phyloP scores from a whole-genome alignment of 2,329 filamentous ascomycete genomes.

The Arthrobotrys musiformis region DNA sequence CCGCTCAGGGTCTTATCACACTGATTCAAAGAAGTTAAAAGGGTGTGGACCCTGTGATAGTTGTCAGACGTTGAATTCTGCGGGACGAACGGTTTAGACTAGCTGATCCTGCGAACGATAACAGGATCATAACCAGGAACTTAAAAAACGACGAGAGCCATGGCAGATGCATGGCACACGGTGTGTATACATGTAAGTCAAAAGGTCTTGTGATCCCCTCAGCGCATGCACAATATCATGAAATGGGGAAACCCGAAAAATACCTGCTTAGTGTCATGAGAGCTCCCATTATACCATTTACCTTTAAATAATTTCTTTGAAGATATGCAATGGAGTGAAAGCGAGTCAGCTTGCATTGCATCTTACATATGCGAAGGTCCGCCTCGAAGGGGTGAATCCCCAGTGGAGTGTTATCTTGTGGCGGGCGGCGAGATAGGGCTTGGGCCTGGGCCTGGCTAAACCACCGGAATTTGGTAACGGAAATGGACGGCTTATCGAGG shows the following conservation, averaged over 20 bases:
- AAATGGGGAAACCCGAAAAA: too few species aligned
- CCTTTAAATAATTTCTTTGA: too few species aligned
- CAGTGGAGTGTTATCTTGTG: constrained; percentile 10
- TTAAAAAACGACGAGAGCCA: too few species aligned
- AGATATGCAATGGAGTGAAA: constrained; percentile 13
- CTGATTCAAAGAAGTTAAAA: neutral
- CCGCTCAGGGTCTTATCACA: neutral
- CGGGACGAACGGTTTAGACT: neutral
- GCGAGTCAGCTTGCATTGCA: constrained; percentile 25
- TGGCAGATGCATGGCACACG: neutral
- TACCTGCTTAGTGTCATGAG: too few species aligned
- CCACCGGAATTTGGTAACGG: constrained; percentile 12
- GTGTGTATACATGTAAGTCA: too few species aligned
- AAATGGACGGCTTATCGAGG: constrained; percentile 18
- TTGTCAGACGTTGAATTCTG: neutral
- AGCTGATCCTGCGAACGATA: too few species aligned
- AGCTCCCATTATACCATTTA: too few species aligned
- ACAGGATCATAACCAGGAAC: too few species aligned
- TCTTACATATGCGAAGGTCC: neutral
- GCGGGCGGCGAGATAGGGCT: neutral
- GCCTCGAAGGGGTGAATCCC: neutral
- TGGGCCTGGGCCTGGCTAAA: too few species aligned
- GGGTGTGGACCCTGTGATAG: constrained; percentile 19
- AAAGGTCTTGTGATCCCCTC: too few species aligned
- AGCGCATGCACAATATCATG: too few species aligned